Base-by-base conservation (phyloP, 2,329 filamentous ascomycete species). In the Calonectria pteridis region DNA sequence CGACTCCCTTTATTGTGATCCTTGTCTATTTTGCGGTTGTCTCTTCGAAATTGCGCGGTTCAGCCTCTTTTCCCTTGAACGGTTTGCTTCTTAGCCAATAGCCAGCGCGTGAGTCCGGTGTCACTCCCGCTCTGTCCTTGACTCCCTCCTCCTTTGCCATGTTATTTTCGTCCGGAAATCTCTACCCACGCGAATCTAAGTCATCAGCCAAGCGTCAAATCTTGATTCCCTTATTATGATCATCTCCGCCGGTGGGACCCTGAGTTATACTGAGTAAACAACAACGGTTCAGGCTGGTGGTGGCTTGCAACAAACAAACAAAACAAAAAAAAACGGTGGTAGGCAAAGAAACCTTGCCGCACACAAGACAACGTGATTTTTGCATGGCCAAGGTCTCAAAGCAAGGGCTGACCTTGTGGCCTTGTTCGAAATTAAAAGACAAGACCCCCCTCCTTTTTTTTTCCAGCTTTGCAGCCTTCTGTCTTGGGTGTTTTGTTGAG, bases 11-110 rank as follows among this genome's bases (percentile, higher is more conserved):
- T 29, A 28, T 62, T 62, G 16, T 18, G 55, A 62, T 40, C 23
- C 55, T 40, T 35, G 23, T 40, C 2, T 40, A 40, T 14, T 37
- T 35, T 10, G 33, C 35, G 7, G 55, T 18, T 40, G 55, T 62
- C 55, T 62, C 55, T 62, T 62, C 33, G 55, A 62, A 62, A 62
- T 62, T 62, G n/a, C 23, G 23, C 28, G 35, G 26, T 18, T 62
- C 55, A 62, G 33, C 55, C 55, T 18, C 6, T 62, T 62, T 37
- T 28, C 20, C 13, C 23, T 37, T 37, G 6, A 26, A 20, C 14
- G 11, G 11, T 6, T 40, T 20, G 23, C 23, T 29, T 40, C 14
- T 20, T 18, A 14, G 23, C 33, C 33, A 13, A 37, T 37, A 18
- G 35, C 55, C 13, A n/a, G 16, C 55, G n/a, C n/a, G 33, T n/a